phyloP scores from a whole-genome alignment of 2,329 filamentous ascomycete genomes.

The Cytospora piceicola region DNA sequence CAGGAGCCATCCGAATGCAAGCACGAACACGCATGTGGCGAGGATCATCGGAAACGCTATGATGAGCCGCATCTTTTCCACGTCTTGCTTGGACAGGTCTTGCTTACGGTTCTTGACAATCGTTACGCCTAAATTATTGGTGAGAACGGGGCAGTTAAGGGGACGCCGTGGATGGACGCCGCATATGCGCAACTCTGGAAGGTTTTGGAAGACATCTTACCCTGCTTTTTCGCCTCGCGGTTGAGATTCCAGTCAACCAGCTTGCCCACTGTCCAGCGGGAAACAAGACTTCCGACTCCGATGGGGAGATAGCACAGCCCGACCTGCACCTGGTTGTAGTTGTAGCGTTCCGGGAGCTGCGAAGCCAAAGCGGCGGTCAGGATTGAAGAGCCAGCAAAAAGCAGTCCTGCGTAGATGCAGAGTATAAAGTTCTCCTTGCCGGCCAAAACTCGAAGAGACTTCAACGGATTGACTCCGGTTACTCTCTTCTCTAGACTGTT shows the following conservation, averaged over 20 bases:
- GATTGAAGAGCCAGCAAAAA: conserved; percentile 35
- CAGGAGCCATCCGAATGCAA: conserved; percentile 63
- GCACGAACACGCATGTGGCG: conserved; percentile 55
- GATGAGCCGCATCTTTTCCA: conserved; percentile 58
- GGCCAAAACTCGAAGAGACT: conserved; percentile 33
- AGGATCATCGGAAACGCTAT: conserved; percentile 57
- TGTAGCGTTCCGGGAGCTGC: conserved; percentile 41
- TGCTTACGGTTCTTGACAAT: conserved; percentile 62
- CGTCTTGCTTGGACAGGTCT: conserved; percentile 55
- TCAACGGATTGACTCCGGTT: conserved; percentile 32
- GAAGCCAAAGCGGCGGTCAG: conserved; percentile 34
- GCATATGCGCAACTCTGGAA: too few species aligned
- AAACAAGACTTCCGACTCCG: conserved; percentile 52
- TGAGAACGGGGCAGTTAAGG: too few species aligned
- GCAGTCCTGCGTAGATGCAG: conserved; percentile 32
- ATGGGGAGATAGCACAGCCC: conserved; percentile 60
- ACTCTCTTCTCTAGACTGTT: conserved; percentile 25
- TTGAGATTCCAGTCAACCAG: conserved; percentile 70
- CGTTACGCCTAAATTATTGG: conserved; percentile 41
- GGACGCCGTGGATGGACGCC: too few species aligned
- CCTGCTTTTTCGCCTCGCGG: conserved; percentile 63
- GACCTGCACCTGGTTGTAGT: conserved; percentile 53
- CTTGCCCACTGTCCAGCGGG: conserved; percentile 57
- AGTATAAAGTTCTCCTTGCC: conserved; percentile 35
- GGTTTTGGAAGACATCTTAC: conserved; percentile 36